Evolutionary conservation across 176 grass and related monocot species (phyloP), one percentile per base, ranked within the genome.

Genomic region (Bolboschoenus planiculmis): DNA sequence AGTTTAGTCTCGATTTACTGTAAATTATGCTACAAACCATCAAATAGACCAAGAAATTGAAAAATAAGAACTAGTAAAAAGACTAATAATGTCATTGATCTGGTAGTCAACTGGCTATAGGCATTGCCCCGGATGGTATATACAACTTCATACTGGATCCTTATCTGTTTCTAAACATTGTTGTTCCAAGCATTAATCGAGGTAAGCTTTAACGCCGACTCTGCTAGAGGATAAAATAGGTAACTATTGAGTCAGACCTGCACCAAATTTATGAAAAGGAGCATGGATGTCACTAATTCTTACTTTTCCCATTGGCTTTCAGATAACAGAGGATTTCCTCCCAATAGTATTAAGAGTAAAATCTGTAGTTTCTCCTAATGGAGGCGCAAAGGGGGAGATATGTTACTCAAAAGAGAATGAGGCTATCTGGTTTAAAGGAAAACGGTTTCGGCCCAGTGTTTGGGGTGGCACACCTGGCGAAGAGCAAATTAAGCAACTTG

Each of bases 351-450:
- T 37, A 81, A 92, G 95, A 89, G 73, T 97, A 79, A 97, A 92
- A 85, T 94, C 92, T 80, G 85, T 97, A 18, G 37, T 97, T 48
- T 89, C 88, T 68, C 84, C 92, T 2, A 88, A 87, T 74, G 94
- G 95, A 85, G 60, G 88, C 79, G 48, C 88, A 65, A 97, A 91
- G 85, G 95, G 92, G n/a, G 95, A 94, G 87, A 94, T 97, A 59
- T 89, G 90, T 85, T 94, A 97, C 80, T 81, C 91, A 63, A 97
- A 91, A 94, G 95, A 97, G 57, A 90, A 94, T 20, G 95, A 86
- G 83, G 88, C 92, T 85, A 78, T 97, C 80, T 97, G 95, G 95
- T 97, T 97, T 80, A 97, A 91, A 86, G 95, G 95, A 81, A 97
- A 86, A 67, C 83, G 92, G 44, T 89, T 97, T 83, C 78, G 55